Evolutionary conservation across 163 green algal genomes (phyloP).

Genomic region (Smithsoniella earleae): DNA sequence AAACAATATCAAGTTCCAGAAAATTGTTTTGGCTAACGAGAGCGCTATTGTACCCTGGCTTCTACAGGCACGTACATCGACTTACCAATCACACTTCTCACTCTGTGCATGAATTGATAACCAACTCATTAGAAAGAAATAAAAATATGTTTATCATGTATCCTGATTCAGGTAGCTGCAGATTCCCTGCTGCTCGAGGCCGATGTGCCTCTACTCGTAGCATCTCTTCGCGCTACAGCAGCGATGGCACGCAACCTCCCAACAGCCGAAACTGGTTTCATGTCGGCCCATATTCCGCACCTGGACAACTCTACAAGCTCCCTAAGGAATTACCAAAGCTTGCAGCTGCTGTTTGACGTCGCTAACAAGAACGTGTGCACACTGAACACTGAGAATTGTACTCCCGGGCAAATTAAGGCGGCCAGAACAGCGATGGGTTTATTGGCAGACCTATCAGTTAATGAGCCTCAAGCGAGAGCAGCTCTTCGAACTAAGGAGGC

Average conservation of each 20-base stretch:
- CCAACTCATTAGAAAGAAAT: no score
- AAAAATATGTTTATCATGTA: no score
- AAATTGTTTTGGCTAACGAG: background rate
- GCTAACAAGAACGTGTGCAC: no score
- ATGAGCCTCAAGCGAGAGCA: background rate
- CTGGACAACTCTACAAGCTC: background rate
- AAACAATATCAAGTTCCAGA: slow-evolving; percentile 22
- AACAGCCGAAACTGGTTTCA: background rate
- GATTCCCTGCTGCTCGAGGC: background rate
- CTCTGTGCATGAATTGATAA: no score
- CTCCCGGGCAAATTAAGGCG: background rate
- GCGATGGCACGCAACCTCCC: slow-evolving; percentile 15
- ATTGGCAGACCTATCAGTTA: background rate
- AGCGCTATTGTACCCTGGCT: background rate
- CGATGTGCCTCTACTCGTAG: background rate
- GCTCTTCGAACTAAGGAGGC: background rate
- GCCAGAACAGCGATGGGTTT: slow-evolving; percentile 1
- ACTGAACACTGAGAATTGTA: no score
- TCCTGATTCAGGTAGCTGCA: no score
- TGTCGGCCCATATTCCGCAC: slow-evolving; percentile 15
- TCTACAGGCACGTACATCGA: background rate
- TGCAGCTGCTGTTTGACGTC: slow-evolving; percentile 28
- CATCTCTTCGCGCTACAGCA: background rate
- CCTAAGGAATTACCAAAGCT: background rate
- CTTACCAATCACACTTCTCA: background rate